Evolutionary conservation across 371 early-diverging fungal genomes (phyloP).

Genomic region (Lichtheimia ramosa): DNA sequence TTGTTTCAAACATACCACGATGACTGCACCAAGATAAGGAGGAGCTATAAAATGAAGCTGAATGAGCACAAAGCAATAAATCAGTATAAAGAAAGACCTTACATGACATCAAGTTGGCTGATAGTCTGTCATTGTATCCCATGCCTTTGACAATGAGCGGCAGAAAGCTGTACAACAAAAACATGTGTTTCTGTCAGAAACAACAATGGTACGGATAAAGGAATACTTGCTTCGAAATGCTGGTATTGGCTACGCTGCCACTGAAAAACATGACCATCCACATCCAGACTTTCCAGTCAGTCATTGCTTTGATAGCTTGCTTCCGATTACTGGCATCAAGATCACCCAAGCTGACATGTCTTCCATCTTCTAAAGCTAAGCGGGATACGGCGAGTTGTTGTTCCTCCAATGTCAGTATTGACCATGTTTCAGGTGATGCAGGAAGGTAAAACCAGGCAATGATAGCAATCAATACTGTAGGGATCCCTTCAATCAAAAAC

Average conservation of each 20-base stretch:
- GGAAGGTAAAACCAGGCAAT: slow-evolving; percentile 44
- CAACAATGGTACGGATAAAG: not conserved
- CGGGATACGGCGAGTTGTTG: slow-evolving; percentile 26
- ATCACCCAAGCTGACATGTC: slow-evolving; percentile 35
- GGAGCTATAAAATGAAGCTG: slow-evolving; percentile 27
- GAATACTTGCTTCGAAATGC: slow-evolving; percentile 41
- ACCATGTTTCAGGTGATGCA: slow-evolving; percentile 39
- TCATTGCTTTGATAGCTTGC: slow-evolving; percentile 35
- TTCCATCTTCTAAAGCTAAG: slow-evolving; percentile 13
- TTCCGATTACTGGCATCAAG: slow-evolving; percentile 33
- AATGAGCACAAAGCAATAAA: not conserved
- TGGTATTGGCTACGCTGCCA: slow-evolving; percentile 50
- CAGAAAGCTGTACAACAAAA: slow-evolving; percentile 31
- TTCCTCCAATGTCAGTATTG: slow-evolving; percentile 30
- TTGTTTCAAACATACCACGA: slow-evolving; percentile 27
- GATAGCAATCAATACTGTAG: slow-evolving; percentile 37
- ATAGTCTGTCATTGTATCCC: slow-evolving; percentile 42
- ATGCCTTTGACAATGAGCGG: slow-evolving; percentile 45
- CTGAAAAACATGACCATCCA: slow-evolving; percentile 55
- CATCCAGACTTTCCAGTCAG: slow-evolving; percentile 50
- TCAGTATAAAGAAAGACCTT: not conserved
- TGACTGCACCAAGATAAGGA: slow-evolving; percentile 44
- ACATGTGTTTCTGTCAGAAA: not conserved
- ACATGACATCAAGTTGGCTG: slow-evolving; percentile 53
- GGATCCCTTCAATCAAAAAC: slow-evolving; percentile 53